Evolutionary conservation across 176 grass and related monocot genomes (phyloP).

Genomic region (Typha latifolia): DNA sequence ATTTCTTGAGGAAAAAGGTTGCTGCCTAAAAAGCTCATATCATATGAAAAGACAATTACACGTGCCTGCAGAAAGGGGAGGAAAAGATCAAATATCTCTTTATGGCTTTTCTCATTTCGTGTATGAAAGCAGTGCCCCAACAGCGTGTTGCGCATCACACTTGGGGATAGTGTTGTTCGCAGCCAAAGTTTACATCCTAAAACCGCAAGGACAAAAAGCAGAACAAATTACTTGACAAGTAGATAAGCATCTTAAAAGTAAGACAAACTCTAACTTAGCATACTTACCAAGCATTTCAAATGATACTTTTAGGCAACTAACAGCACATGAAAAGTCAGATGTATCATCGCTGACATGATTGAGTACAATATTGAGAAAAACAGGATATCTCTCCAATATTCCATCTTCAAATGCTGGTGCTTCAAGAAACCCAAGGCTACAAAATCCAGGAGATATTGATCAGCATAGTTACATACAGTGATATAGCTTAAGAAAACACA

Average conservation of each 20-base stretch:
- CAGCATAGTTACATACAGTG: conserved; percentile 17
- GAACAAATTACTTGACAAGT: conserved; percentile 13
- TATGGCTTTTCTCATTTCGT: conserved; percentile 92
- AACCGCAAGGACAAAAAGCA: conserved; percentile 8
- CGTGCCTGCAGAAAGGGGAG: conserved; percentile 89
- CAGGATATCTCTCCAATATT: conserved; percentile 84
- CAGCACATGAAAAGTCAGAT: conserved; percentile 84
- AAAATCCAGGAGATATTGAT: conserved; percentile 11
- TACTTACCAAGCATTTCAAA: conserved; percentile 94
- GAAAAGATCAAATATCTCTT: conserved; percentile 98
- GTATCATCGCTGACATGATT: conserved; percentile 93
- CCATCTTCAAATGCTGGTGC: conserved; percentile 89
- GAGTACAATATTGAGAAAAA: conserved; percentile 85
- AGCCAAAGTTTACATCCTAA: conserved; percentile 97
- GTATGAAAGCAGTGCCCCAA: conserved; percentile 97
- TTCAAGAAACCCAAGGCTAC: conserved; percentile 93
- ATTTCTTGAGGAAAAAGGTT: background rate
- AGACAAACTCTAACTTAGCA: conserved; percentile 16
- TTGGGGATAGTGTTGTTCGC: conserved; percentile 83
- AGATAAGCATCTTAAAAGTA: conserved; percentile 6
- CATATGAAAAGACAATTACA: conserved; percentile 16
- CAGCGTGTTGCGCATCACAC: conserved; percentile 91
- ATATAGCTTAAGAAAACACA: background rate
- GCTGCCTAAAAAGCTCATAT: background rate
- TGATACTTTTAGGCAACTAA: conserved; percentile 87